A percentile compares a stretch with the other conserved stretches of the same genome.
phyloP scores from a whole-genome alignment of 2,329 filamentous ascomycete species.

The Scorias spongiosa region DNA sequence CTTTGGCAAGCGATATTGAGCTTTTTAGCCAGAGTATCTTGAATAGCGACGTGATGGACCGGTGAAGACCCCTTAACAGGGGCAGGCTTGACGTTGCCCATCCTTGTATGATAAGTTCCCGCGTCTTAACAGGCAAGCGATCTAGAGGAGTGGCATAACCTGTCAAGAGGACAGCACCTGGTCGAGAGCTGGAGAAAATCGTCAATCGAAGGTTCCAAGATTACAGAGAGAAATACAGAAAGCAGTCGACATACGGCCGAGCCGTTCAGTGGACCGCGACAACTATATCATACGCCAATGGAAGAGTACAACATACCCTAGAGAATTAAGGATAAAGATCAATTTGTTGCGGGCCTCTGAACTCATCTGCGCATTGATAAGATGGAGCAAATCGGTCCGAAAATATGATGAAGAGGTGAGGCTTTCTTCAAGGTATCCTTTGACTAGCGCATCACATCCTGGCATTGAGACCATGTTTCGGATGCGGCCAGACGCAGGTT shows the following conservation, averaged over 20 bases:
- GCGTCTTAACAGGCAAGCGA: slow-evolving; percentile 43
- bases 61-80: slow-evolving; percentile 40
- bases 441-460: slow-evolving; percentile 21
- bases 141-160: slow-evolving; percentile 49
- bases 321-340: slow-evolving; percentile 35
- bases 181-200: slow-evolving; percentile 35
- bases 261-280: no score
- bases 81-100: slow-evolving; percentile 47
- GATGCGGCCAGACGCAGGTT: slow-evolving; percentile 38
- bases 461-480: slow-evolving; percentile 26
- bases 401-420: slow-evolving; percentile 37
- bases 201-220: not conserved
- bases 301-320: slow-evolving; percentile 29
- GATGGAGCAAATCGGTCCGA: slow-evolving; percentile 32
- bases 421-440: slow-evolving; percentile 17
- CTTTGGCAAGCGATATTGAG: slow-evolving; percentile 37
- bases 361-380: slow-evolving; percentile 34
- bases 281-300: no score
- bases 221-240: no score
- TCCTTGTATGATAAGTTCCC: slow-evolving; percentile 45
- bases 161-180: slow-evolving; percentile 50
- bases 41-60: slow-evolving; percentile 39
- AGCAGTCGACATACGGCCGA: no score
- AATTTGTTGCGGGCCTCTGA: slow-evolving; percentile 34
- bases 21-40: slow-evolving; percentile 42